phyloP scores from a whole-genome alignment of 768 basidiomycete genomes.

The Xerocomus spinulosus region DNA sequence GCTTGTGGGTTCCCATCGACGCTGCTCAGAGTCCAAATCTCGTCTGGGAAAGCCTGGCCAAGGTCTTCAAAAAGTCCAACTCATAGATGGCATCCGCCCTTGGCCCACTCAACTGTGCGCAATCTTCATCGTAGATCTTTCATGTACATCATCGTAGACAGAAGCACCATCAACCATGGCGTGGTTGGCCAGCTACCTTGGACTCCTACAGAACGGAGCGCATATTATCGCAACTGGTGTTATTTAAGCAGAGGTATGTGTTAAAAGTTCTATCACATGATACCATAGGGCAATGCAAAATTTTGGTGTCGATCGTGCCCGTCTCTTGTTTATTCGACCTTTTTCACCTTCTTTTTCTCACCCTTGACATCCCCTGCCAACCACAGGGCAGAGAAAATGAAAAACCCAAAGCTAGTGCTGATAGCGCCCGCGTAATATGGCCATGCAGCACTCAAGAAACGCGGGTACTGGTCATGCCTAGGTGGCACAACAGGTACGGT shows the following conservation, averaged over 20 bases:
- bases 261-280: constrained; percentile 9
- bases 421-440: constrained; percentile 92
- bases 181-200: neutral
- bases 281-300: constrained; percentile 4
- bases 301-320: constrained; percentile 5
- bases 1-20: constrained; percentile 87
- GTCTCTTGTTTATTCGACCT: constrained; percentile 21
- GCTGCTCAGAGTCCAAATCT: constrained; percentile 89
- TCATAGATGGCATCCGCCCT: constrained; percentile 11
- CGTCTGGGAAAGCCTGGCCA: constrained; percentile 82
- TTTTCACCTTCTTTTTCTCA: constrained; percentile 46
- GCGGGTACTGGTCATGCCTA: constrained; percentile 90
- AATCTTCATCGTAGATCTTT: constrained; percentile 15
- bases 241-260: constrained; percentile 28
- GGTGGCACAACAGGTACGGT: constrained; percentile 89
- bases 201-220: neutral
- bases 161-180: constrained; percentile 3
- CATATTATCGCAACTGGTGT: constrained; percentile 4
- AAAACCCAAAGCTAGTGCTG: constrained; percentile 80
- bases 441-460: constrained; percentile 94
- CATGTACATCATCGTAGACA: constrained; percentile 26
- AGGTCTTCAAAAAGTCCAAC: constrained; percentile 47
- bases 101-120: neutral
- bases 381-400: constrained; percentile 86
- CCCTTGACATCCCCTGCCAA: constrained; percentile 76